Conservation (phyloP, 331 rosid genomes). For the Rosa hybrid region DNA sequence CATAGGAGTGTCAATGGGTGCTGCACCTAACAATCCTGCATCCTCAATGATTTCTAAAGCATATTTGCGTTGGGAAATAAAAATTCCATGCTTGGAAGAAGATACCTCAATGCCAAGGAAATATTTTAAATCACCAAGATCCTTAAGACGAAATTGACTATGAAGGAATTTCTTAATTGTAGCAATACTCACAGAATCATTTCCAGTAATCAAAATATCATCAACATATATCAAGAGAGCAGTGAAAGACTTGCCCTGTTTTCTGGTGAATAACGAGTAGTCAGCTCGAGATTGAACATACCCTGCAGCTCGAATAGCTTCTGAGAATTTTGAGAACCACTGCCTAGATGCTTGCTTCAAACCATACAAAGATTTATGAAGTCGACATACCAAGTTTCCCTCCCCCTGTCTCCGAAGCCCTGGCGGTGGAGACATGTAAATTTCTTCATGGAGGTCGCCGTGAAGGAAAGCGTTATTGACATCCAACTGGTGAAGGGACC, state of each 20-base stretch:
- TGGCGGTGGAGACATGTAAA: not conserved
- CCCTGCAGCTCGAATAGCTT: not conserved
- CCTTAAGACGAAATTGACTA: not conserved
- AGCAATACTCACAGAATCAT: not conserved
- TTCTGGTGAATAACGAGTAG: not conserved
- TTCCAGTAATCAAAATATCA: not conserved
- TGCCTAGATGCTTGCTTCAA: not conserved
- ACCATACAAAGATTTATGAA: not conserved
- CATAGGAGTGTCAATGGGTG: not conserved
- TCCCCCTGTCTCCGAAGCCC: not conserved
- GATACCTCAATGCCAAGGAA: not conserved
- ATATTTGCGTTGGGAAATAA: conserved; percentile 3
- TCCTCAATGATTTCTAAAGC: not conserved
- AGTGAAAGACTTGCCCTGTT: not conserved
- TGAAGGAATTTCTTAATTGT: not conserved
- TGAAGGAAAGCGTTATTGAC: not conserved
- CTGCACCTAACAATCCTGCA: not conserved
- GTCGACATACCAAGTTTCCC: not conserved
- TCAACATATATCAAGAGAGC: not conserved
- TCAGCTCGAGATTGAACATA: not conserved
- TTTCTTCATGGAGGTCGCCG: not conserved
- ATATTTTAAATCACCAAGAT: not conserved
- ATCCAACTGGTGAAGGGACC: not conserved
- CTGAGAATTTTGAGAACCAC: not conserved
- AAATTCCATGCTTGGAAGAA: not conserved